phyloP scores from a whole-genome alignment of 352 stramenopile species.

The Phytopythium boreale region DNA sequence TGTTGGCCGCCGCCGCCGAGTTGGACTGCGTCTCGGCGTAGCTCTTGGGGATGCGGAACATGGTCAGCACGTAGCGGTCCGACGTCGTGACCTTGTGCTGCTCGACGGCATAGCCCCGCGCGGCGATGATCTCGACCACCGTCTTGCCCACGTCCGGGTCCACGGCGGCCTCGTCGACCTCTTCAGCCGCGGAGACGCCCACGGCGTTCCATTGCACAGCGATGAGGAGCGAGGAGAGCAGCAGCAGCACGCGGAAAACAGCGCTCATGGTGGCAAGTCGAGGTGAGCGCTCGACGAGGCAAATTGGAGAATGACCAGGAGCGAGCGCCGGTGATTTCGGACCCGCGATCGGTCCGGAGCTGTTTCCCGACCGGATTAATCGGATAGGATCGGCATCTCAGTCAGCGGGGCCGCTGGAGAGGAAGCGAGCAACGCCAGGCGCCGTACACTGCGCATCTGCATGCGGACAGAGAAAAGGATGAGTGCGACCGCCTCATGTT shows the following conservation, averaged over 20 bases:
- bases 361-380: not conserved
- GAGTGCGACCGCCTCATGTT: too few species aligned
- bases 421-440: not conserved
- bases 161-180: constrained; percentile 15
- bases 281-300: not conserved
- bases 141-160: constrained; percentile 22
- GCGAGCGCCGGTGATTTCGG: not conserved
- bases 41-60: constrained; percentile 49
- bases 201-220: not conserved
- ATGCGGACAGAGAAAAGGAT: too few species aligned
- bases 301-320: not conserved
- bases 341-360: too few species aligned
- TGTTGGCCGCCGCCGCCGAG: too few species aligned
- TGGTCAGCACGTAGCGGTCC: constrained; percentile 52
- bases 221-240: not conserved
- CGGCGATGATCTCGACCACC: constrained; percentile 28
- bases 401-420: too few species aligned
- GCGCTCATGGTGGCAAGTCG: not conserved
- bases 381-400: not conserved
- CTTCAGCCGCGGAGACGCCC: constrained; percentile 7
- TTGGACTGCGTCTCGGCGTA: constrained; percentile 29
- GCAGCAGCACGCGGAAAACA: not conserved
- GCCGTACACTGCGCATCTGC: too few species aligned
- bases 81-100: constrained; percentile 38
- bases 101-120: constrained; percentile 41